Evolutionary conservation across 148 eudicot genomes (phyloP).

Genomic region (Dianthus caryophyllus): DNA sequence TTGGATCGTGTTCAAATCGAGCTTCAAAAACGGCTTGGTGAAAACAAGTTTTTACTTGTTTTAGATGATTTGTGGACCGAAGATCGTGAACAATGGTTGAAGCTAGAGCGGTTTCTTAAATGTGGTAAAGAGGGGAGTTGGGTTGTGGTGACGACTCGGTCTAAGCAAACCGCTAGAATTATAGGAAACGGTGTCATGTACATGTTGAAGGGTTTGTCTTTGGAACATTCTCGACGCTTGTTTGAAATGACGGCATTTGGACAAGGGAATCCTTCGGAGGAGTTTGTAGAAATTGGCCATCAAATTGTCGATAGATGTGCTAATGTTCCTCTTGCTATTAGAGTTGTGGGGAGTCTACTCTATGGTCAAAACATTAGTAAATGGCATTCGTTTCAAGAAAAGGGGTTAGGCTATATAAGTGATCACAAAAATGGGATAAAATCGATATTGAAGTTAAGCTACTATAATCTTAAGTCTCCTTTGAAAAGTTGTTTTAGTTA

Average conservation of each 20-base stretch:
- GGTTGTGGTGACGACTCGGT: constrained; percentile 7
- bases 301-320: not conserved
- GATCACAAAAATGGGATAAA: not conserved
- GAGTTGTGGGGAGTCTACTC: constrained; percentile 1
- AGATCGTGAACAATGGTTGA: not conserved
- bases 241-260: constrained; percentile 1
- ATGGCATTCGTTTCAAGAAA: not conserved
- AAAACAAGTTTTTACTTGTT: not conserved
- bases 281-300: not conserved
- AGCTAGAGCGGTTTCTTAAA: not conserved
- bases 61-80: constrained; percentile 8
- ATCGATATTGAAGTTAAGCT: not conserved
- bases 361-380: not conserved
- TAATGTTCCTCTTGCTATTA: constrained; percentile 2
- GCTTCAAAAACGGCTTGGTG: not conserved
- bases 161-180: not conserved
- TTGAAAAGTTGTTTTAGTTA: constrained; percentile 1
- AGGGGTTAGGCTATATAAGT: not conserved
- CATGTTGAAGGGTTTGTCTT: not conserved
- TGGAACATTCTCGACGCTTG: not conserved
- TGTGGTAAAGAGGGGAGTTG: not conserved
- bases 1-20: not conserved
- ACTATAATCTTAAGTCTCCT: not conserved
- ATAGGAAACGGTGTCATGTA: not conserved
- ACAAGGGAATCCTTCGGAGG: not conserved